A percentile compares a stretch with the other conserved stretches of the same genome.
Evolutionary conservation across 495 filamentous ascomycete genomes (phyloP).

Genomic region (Aspergillus bridgeri): DNA sequence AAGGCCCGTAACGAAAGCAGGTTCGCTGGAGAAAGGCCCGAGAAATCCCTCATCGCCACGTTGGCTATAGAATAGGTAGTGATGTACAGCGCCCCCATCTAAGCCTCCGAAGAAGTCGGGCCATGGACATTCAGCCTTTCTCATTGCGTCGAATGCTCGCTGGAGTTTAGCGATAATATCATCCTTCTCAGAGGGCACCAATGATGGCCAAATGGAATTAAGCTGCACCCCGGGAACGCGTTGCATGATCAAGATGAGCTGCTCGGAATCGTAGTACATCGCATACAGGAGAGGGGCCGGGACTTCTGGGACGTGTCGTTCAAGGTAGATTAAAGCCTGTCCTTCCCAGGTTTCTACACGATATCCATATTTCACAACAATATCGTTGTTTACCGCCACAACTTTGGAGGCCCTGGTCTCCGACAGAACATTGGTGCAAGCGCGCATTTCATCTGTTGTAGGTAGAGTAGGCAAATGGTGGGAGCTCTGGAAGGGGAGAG

Average conservation of each 20-base stretch:
- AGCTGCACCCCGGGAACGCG: constrained; percentile 23
- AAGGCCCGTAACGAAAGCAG: constrained; percentile 22
- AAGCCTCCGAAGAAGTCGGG: constrained; percentile 23
- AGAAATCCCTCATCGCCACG: constrained; percentile 16
- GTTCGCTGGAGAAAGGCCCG: constrained; percentile 23
- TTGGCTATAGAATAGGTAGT: constrained; percentile 25
- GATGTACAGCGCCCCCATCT: constrained; percentile 19
- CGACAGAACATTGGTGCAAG: constrained; percentile 25
- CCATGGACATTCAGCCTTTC: constrained; percentile 19
- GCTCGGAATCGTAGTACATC: constrained; percentile 23
- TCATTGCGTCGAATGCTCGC: constrained; percentile 19
- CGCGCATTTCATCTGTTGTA: constrained; percentile 27
- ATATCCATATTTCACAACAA: constrained; percentile 27
- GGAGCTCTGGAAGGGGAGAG: constrained; percentile 24
- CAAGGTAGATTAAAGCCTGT: constrained; percentile 26
- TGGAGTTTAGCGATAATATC: constrained; percentile 21
- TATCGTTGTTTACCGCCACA: constrained; percentile 23
- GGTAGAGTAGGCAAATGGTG: constrained; percentile 24
- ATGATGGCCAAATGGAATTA: constrained; percentile 23
- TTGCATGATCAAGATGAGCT: constrained; percentile 26
- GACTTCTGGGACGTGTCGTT: constrained; percentile 22
- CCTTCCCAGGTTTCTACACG: constrained; percentile 19
- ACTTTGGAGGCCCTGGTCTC: constrained; percentile 21
- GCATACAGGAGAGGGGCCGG: constrained; percentile 28
- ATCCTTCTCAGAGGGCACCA: constrained; percentile 23